Evolutionary conservation across 345 rosid species (phyloP).

Genomic region (Eutrema japonicum): DNA sequence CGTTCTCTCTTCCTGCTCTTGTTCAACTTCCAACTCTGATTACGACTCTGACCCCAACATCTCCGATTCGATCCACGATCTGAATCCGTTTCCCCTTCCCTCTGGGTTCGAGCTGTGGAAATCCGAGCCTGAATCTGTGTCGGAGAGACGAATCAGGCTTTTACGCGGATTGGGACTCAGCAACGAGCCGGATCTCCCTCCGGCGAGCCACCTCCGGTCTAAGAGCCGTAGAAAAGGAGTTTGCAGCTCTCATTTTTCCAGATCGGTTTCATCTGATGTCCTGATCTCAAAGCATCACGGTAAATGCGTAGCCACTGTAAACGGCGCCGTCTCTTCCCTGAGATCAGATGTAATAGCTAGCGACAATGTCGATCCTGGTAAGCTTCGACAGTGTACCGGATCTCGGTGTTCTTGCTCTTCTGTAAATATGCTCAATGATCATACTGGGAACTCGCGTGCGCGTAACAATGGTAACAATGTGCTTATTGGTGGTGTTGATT

Average conservation of each 20-base stretch:
- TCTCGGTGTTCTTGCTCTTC: constrained; percentile 49
- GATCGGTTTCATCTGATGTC: constrained; percentile 53
- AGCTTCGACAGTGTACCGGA: constrained; percentile 38
- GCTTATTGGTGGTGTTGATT: constrained; percentile 34
- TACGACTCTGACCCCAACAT: constrained; percentile 59
- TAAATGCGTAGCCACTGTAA: constrained; percentile 21
- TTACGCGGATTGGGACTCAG: constrained; percentile 72
- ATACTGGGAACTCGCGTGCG: constrained; percentile 28
- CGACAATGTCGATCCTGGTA: constrained; percentile 41
- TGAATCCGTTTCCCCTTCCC: constrained; percentile 49
- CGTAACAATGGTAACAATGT: constrained; percentile 36
- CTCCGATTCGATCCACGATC: constrained; percentile 44
- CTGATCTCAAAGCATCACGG: constrained; percentile 33
- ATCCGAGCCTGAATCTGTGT: constrained; percentile 76
- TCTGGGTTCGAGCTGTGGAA: constrained; percentile 78
- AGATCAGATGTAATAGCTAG: constrained; percentile 52
- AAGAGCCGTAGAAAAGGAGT: constrained; percentile 39
- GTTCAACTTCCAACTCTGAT: constrained; percentile 58
- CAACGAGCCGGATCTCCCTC: constrained; percentile 57
- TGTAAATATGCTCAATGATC: constrained; percentile 39
- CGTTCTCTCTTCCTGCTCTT: constrained; percentile 70
- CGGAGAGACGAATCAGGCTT: constrained; percentile 69
- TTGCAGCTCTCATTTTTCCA: constrained; percentile 43
- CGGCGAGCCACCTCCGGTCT: constrained; percentile 45
- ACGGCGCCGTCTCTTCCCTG: constrained; percentile 21